These are phyloP conservation scores for Arthroderma sp. DNA, from an alignment of 2,329 filamentous ascomycete genomes.

Conservation along the genomic window DNA sequence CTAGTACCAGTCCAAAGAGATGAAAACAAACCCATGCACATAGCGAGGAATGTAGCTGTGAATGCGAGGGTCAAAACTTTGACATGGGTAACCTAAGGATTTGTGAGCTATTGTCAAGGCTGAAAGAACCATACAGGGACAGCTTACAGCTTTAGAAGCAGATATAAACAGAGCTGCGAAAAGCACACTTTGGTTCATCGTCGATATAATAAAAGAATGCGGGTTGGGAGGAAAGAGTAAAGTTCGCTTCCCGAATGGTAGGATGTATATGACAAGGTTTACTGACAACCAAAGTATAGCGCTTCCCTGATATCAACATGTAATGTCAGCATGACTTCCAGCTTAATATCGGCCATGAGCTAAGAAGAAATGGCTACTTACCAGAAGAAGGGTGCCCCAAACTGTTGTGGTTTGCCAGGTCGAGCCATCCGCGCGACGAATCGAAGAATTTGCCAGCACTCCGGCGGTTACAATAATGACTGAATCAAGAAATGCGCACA, in stretches of 20 bases:
- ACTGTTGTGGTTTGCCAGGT: slow-evolving; percentile 6
- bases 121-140: background rate
- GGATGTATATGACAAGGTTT: slow-evolving; percentile 3
- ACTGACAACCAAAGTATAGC: slow-evolving; percentile 4
- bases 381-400: slow-evolving; percentile 9
- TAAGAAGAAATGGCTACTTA: slow-evolving; percentile 1
- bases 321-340: background rate
- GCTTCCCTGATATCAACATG: slow-evolving; percentile 3
- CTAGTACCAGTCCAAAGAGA: slow-evolving; percentile 15
- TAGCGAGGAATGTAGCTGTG: slow-evolving; percentile 23
- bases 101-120: background rate
- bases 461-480: slow-evolving; percentile 24
- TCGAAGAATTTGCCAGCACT: slow-evolving; percentile 8
- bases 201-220: slow-evolving; percentile 15
- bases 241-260: slow-evolving; percentile 1
- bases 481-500: slow-evolving; percentile 30
- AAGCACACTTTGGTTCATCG: slow-evolving; percentile 24
- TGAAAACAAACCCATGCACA: slow-evolving; percentile 22
- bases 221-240: slow-evolving; percentile 1
- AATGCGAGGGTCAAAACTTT: slow-evolving; percentile 28
- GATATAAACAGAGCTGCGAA: slow-evolving; percentile 23
- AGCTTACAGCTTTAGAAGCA: slow-evolving; percentile 28
- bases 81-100: slow-evolving; percentile 26
- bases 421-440: slow-evolving; percentile 2
- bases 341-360: too few species aligned